Evolutionary conservation across 1,139 yeast species (phyloP).

Genomic region (Pichia sp.): DNA sequence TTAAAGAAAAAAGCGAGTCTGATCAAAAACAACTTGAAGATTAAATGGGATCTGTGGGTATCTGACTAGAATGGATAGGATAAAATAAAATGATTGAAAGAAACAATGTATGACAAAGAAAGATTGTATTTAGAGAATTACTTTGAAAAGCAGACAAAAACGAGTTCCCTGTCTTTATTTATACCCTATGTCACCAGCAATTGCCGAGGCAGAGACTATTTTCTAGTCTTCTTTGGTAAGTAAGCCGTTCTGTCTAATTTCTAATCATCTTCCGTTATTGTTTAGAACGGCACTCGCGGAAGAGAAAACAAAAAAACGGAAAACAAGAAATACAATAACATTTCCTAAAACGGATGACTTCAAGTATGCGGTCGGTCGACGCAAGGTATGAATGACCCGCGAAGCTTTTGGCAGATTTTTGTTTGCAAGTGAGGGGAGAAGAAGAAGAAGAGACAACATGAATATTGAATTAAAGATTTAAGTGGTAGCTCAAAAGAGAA

Average conservation of each 20-base stretch:
- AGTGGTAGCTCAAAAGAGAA: background rate
- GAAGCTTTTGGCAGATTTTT: background rate
- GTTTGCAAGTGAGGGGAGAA: constrained; percentile 7
- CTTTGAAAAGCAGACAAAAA: background rate
- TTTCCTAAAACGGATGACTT: background rate
- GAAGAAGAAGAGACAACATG: constrained; percentile 1
- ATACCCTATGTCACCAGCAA: background rate
- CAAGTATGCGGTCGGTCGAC: background rate
- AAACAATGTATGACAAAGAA: background rate
- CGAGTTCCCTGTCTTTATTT: background rate
- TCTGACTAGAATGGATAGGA: background rate
- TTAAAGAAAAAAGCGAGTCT: background rate
- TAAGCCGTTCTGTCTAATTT: background rate
- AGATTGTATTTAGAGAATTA: background rate
- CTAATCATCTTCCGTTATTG: background rate
- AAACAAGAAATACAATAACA: background rate
- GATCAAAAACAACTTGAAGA: background rate
- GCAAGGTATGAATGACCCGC: background rate
- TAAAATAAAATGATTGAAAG: too few species aligned
- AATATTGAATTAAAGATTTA: background rate
- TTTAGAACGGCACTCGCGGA: background rate
- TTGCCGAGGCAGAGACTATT: background rate
- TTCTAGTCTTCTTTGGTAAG: background rate
- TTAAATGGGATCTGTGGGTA: background rate
- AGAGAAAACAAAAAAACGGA: background rate